Evolutionary conservation across 352 stramenopile genomes (phyloP), one percentile per base, ranked within the genome.

Genomic region (Phytophthora litchii): DNA sequence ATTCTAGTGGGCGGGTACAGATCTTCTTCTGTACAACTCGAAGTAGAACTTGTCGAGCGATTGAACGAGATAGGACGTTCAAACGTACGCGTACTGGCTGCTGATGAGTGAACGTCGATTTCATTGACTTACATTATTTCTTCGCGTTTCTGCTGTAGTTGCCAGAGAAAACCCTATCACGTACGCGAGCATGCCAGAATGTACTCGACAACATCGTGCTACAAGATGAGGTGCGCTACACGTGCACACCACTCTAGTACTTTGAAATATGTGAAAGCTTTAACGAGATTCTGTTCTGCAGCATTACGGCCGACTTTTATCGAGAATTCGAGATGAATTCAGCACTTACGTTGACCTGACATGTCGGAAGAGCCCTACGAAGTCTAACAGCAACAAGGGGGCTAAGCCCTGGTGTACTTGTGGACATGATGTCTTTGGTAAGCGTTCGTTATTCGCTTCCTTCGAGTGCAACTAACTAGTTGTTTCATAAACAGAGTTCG

Each of bases 31-130:
- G 66, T 85, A 11, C 69, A 85, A 27, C 68, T 92, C 1, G 83
- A 92, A 59, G 68, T 89, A 16, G 78, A 91, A 44, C 56, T 92
- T 19, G 70, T 74, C 6, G 77, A 89, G 46, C 72, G 77, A 0
- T 55, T 92, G 19, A 82, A 88, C 45, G 80, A 88, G 34, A 86
- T 92, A 42, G 80, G 88, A 11, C 67, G 76, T 10, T 86, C 74
- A 41, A 86, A 86, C 38, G 81, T 88, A 51, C 14, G 60, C 42
- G 36, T 34, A 19, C 17, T 44, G 3, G 4, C 14, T 32, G 17
- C 2, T 25, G 25, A 7, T 55, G 44, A 6, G 48, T 7, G 37
- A 32, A 40, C 31, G 10, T 37, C 10, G 14, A 34, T 11, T 12
- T 1, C 29, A 34, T 45, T 35, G 3, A 45, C 9, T 62, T 12